Conservation (phyloP, 345 rosid species). For the Eucalyptus cloeziana region DNA sequence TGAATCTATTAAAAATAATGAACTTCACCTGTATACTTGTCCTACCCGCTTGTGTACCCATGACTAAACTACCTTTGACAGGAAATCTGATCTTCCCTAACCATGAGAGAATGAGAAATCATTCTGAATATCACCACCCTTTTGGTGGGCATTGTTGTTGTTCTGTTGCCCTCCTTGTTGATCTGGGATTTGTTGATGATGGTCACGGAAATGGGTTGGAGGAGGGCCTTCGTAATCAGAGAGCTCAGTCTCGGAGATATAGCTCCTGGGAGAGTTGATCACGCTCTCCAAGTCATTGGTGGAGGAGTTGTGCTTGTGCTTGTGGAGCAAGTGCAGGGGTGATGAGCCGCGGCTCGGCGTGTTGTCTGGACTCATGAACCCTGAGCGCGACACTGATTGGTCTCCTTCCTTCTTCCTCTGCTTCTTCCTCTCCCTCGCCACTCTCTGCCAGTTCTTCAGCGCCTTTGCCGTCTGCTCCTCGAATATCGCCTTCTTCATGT, state of each 20-base stretch:
- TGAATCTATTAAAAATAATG: not conserved
- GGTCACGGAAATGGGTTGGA: not conserved
- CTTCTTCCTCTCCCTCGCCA: slow-evolving; percentile 25
- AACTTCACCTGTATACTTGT: not conserved
- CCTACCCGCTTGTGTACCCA: not conserved
- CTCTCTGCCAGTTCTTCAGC: slow-evolving; percentile 27
- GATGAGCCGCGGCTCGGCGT: slow-evolving; percentile 18
- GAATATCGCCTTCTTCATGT: slow-evolving; percentile 39
- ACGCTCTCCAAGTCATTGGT: slow-evolving; percentile 14
- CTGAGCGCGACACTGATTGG: not conserved
- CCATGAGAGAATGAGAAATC: slow-evolving; percentile 5
- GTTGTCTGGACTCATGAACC: slow-evolving; percentile 12
- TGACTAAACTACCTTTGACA: not conserved
- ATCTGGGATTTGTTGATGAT: not conserved
- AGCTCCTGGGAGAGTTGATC: slow-evolving; percentile 4
- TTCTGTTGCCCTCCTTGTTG: not conserved
- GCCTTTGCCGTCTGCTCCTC: slow-evolving; percentile 33
- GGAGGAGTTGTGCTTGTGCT: slow-evolving; percentile 1
- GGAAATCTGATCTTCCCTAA: not conserved
- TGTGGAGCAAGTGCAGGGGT: slow-evolving; percentile 22
- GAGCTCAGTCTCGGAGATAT: slow-evolving; percentile 15
- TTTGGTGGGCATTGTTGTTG: not conserved
- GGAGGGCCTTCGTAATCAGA: slow-evolving; percentile 5
- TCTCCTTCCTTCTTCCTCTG: not conserved
- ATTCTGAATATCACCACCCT: not conserved